Base-by-base conservation (phyloP, 2,329 filamentous ascomycete species). In the Stachybotrys chlorohalonatus region DNA sequence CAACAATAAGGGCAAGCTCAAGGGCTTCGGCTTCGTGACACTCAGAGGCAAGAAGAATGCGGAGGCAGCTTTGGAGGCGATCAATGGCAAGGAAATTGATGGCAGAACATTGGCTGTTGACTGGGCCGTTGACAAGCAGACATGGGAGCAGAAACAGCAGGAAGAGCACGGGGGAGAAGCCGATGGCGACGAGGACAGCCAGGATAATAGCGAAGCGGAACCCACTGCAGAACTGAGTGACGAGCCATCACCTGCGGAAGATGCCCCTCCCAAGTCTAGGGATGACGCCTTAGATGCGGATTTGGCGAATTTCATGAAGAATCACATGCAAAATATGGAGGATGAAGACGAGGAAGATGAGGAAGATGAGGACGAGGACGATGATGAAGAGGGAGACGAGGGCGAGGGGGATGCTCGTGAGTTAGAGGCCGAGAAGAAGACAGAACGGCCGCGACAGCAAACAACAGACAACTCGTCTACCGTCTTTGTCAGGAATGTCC, bases 11-110 rank as follows among this genome's bases (percentile, higher is more conserved):
- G 82, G 81, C 16, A 86, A 84, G 66, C 81, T 96, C 58, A 82
- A 89, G 57, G 94, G 94, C 0, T 99, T 97, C 65, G 94, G 92
- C 6, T 96, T 99, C 65, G 85, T 99, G 57, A 87, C 93, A 11
- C 79, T 99, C 70, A 81, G 92, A 56, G 90, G 92, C 47, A 85
- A 81, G 65, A 93, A 91, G 72, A 96, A 97, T 70, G 93, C 94
- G 0, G 89, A 97, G 70, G 90, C 85, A 68, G 94, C 94, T 2
- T 78, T 99, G 55, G 84, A 87, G 56, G 84, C 80, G 24, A 77
- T 97, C 61, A 99, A 97, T 70, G 94, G 93, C 56, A 96, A 90
- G 68, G 83, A 88, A 57, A 80, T 99, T 17, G 92, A 96, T 68
- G 94, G 92, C 2, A 82, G 94, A 63, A 87, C 86, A 8, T 72